Evolutionary conservation across 768 basidiomycete species (phyloP), one percentile per base, ranked within the genome.

Genomic region (Clitopilus passeckerianus): DNA sequence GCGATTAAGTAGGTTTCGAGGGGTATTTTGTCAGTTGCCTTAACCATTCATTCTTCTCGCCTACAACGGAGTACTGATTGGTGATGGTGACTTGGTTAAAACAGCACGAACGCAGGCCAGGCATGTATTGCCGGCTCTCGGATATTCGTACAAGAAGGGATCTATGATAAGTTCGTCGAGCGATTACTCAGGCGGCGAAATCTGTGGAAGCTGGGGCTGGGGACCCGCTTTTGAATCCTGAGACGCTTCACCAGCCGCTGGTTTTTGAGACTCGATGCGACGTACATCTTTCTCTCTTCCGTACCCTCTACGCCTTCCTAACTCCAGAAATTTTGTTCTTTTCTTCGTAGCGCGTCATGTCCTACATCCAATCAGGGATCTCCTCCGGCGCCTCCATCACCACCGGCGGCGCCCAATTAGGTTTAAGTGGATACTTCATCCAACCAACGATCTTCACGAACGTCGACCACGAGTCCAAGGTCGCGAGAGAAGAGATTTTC

Each of bases 111-210:
- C 30, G 43, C 53, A 64, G 64, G 93, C 23, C 93, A 95, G 73
- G 74, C 80, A 16, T 95, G 93, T 73, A 84, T 83, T 65, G 91
- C 91, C 10, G 89, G 92, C 7, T 87, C 91, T 9, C 84, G 93
- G 56, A 86, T 94, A 62, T 93, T 84, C 68, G 89, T 95, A 7
- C 92, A 94, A 64, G 83, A 83, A 55, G 73, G 75, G 2, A 84
- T 94, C 63, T 94, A 94, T 71, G 90, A 93, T 69, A 71, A 85
- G 62, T 94, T 95, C 77, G 70, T 93, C 56, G 67, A 23, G 5
- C 76, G 69, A 85, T 89, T 70, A 74, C 75, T 0, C 74, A 69
- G 58, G 75, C 79, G 71, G 73, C 84, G 55, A 71, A 73, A 68
- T 75, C 77, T 67, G 71, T 83, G 59, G 71, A 71, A 64, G 59